Conservation (phyloP, 2,329 filamentous ascomycete genomes). For the Microdochium nivale region DNA sequence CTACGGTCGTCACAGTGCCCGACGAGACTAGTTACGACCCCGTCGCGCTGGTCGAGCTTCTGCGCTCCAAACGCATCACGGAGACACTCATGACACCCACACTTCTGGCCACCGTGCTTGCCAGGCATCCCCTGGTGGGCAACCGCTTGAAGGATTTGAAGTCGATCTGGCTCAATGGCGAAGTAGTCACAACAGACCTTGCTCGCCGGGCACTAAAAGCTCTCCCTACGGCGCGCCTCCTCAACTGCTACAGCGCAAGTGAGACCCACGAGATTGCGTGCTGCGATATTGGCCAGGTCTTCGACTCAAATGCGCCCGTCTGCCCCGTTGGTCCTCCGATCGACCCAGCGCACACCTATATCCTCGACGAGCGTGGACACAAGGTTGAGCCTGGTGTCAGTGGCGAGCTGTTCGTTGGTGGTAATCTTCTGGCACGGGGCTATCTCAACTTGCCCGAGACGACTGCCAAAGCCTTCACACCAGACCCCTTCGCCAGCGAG, state of each 20-base stretch:
- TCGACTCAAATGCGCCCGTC: conserved; percentile 53
- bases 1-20: conserved; percentile 66
- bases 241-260: conserved; percentile 77
- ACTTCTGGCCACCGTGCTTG: conserved; percentile 64
- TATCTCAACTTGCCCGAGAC: conserved; percentile 76
- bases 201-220: conserved; percentile 59
- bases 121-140: conserved; percentile 58
- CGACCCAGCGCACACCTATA: conserved; percentile 60
- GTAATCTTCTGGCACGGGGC: conserved; percentile 62
- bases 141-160: conserved; percentile 55
- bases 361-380: conserved; percentile 61
- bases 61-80: conserved; percentile 57
- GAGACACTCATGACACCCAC: conserved; percentile 82
- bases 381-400: conserved; percentile 51
- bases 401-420: conserved; percentile 70
- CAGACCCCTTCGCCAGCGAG: conserved; percentile 52
- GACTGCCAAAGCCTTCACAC: conserved; percentile 62
- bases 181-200: conserved; percentile 73
- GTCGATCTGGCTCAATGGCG: conserved; percentile 73
- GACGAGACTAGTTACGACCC: conserved; percentile 75
- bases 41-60: conserved; percentile 61
- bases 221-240: conserved; percentile 58
- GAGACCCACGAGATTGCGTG: conserved; percentile 76
- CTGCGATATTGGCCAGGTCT: conserved; percentile 62
- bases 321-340: conserved; percentile 68